Evolutionary conservation across 306 rosid species (phyloP).

Genomic region (Cucumis cinereus): DNA sequence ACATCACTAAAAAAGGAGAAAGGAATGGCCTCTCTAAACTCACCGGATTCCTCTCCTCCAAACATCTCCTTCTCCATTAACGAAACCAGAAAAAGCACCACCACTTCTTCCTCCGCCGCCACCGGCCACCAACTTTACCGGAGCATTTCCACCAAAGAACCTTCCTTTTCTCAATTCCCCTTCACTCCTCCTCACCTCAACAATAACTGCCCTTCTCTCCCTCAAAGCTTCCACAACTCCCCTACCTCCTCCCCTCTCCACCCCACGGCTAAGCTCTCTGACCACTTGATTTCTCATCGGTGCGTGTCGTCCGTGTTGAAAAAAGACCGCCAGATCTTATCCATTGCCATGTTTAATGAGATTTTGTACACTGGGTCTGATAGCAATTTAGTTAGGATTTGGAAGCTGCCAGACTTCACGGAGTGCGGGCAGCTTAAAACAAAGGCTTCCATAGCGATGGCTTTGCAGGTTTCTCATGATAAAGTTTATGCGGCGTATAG

Average conservation of each 20-base stretch:
- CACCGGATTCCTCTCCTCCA: slow-evolving; percentile 27
- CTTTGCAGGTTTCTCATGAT: slow-evolving; percentile 56
- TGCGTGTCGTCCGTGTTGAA: slow-evolving; percentile 79
- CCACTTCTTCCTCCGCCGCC: not conserved
- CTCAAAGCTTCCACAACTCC: slow-evolving; percentile 49
- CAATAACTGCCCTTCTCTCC: slow-evolving; percentile 28
- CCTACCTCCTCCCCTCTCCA: slow-evolving; percentile 46
- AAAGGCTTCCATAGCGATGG: slow-evolving; percentile 57
- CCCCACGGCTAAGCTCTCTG: slow-evolving; percentile 23
- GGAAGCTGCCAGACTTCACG: slow-evolving; percentile 83
- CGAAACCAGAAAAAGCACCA: not conserved
- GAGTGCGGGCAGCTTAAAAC: slow-evolving; percentile 77
- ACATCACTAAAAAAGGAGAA: not conserved
- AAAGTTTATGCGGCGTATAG: slow-evolving; percentile 82
- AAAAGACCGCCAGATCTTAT: slow-evolving; percentile 74
- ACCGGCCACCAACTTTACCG: slow-evolving; percentile 18
- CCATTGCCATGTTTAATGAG: slow-evolving; percentile 46
- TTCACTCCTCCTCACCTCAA: slow-evolving; percentile 43
- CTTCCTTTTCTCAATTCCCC: slow-evolving; percentile 34
- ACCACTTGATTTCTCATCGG: slow-evolving; percentile 40
- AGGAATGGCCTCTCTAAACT: not conserved
- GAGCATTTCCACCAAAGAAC: slow-evolving; percentile 61
- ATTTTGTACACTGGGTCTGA: slow-evolving; percentile 76
- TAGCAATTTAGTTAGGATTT: slow-evolving; percentile 45
- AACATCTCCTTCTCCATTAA: slow-evolving; percentile 41